phyloP scores from a whole-genome alignment of 805 yeast genomes.

The Dipodascopsis uninucleata region DNA sequence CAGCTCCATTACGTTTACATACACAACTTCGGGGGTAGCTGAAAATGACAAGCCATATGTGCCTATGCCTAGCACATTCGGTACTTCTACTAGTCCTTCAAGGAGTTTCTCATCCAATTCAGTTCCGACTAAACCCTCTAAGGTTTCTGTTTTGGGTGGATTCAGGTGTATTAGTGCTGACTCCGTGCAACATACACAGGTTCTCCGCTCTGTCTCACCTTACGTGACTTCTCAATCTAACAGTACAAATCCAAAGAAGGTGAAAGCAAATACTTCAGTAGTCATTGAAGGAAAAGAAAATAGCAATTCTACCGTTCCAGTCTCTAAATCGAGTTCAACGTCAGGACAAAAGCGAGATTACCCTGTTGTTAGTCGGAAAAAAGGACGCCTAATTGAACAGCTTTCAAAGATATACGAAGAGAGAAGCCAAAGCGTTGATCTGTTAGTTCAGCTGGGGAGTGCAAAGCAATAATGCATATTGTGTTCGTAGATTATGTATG shows the following conservation, averaged over 20 bases:
- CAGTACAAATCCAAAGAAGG: background rate
- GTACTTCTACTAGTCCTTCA: conserved; percentile 3
- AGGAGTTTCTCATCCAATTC: conserved; percentile 7
- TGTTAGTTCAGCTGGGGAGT: conserved; percentile 19
- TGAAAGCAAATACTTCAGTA: background rate
- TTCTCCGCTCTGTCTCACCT: conserved; percentile 20
- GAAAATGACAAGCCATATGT: conserved; percentile 17
- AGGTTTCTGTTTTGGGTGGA: conserved; percentile 23
- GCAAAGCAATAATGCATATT: too few species aligned
- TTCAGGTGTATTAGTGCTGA: conserved; percentile 25
- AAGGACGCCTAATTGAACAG: conserved; percentile 27
- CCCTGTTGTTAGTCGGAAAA: conserved; percentile 9
- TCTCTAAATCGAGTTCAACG: background rate
- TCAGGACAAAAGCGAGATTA: background rate
- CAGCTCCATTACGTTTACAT: conserved; percentile 8
- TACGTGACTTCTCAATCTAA: conserved; percentile 16
- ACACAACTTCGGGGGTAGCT: conserved; percentile 8
- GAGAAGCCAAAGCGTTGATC: conserved; percentile 26
- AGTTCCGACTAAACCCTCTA: conserved; percentile 1
- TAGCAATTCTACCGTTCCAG: conserved; percentile 4
- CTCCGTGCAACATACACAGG: conserved; percentile 14
- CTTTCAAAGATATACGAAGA: conserved; percentile 26
- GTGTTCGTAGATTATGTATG: too few species aligned
- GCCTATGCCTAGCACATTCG: conserved; percentile 14
- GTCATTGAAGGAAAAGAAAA: background rate